These are phyloP conservation scores for Liquidambar formosana DNA, from an alignment of 164 flowering plant species.

Conservation along the genomic window DNA sequence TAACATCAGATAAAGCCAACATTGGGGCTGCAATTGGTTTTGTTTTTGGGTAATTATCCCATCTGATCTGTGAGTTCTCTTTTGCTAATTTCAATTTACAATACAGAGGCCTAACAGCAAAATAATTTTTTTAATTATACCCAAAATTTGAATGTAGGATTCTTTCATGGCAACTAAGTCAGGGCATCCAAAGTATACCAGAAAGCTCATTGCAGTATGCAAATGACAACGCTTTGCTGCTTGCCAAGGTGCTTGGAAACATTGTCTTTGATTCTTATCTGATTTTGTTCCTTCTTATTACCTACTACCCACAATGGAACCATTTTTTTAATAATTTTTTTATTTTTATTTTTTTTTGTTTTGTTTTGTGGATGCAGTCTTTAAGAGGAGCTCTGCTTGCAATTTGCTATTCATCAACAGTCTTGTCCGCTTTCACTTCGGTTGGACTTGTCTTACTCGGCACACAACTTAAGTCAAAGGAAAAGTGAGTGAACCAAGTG, in stretches of 20 bases:
- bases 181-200: slow-evolving; percentile 75
- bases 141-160: slow-evolving; percentile 39
- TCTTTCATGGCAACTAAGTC: slow-evolving; percentile 76
- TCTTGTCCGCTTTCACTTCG: slow-evolving; percentile 54
- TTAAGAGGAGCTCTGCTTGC: slow-evolving; percentile 75
- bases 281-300: neutral
- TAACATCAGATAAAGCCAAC: slow-evolving; percentile 70
- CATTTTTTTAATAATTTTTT: no score
- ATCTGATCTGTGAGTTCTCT: slow-evolving; percentile 7
- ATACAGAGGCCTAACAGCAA: neutral
- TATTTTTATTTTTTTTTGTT: no score
- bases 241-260: slow-evolving; percentile 62
- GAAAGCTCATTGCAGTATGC: slow-evolving; percentile 87
- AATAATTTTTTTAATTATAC: neutral
- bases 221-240: slow-evolving; percentile 82
- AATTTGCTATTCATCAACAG: slow-evolving; percentile 56
- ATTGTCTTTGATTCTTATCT: neutral
- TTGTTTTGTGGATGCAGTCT: slow-evolving; percentile 82
- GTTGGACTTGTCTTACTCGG: slow-evolving; percentile 71
- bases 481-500: slow-evolving; percentile 45
- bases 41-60: slow-evolving; percentile 60
- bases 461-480: slow-evolving; percentile 57
- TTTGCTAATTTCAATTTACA: slow-evolving; percentile 1
- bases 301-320: neutral
- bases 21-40: slow-evolving; percentile 78